Conservation (phyloP, 148 eudicot species). For the Chenopodium berlandieri region DNA sequence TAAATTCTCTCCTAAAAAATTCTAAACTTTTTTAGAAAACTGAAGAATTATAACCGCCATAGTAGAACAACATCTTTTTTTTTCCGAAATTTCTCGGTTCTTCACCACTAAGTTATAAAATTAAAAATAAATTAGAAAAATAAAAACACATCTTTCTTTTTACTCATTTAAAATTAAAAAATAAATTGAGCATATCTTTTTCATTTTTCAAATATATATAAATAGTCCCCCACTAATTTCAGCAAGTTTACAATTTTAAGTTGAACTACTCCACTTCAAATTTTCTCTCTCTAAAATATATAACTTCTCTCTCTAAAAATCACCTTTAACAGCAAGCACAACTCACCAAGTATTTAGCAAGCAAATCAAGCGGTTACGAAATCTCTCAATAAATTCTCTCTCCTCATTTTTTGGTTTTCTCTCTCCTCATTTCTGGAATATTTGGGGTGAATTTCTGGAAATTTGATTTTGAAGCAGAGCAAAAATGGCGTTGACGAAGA, state of each 20-base stretch:
- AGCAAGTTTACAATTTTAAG: conserved; percentile 13
- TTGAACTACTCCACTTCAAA: conserved; percentile 1
- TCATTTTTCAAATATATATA: neutral
- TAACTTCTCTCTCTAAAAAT: neutral
- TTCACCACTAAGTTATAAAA: conserved; percentile 16
- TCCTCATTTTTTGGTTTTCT: neutral
- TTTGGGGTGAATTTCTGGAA: neutral
- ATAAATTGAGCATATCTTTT: neutral
- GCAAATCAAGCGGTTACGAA: conserved; percentile 21
- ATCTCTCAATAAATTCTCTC: conserved; percentile 13
- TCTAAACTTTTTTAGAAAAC: neutral
- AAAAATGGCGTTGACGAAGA: conserved; percentile 46
- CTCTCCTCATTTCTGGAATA: neutral
- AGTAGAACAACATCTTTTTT: conserved; percentile 9
- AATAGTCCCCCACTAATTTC: neutral
- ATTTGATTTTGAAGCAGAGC: neutral
- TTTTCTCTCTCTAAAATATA: neutral
- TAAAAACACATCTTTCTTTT: neutral
- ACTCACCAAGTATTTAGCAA: neutral
- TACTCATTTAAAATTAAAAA: neutral
- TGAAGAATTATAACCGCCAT: conserved; percentile 17
- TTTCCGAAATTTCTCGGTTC: conserved; percentile 27
- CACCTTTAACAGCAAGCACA: neutral
- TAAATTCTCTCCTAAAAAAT: neutral
- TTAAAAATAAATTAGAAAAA: neutral